These are phyloP conservation scores for Primulina huaijiensis DNA, from an alignment of 257 asterid genomes.

Conservation along the genomic window DNA sequence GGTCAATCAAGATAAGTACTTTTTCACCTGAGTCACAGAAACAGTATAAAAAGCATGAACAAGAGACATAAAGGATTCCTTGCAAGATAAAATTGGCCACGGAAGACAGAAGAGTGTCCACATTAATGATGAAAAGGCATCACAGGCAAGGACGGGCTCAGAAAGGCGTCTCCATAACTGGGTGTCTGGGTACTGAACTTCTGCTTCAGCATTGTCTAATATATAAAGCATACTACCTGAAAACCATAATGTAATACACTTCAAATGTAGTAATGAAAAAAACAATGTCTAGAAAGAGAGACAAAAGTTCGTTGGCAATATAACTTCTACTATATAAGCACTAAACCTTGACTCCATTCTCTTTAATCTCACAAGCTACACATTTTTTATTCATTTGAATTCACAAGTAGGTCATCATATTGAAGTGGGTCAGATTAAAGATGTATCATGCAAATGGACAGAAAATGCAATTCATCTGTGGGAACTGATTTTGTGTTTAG, in stretches of 20 bases:
- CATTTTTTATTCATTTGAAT: slow-evolving; percentile 12
- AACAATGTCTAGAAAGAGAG: slow-evolving; percentile 4
- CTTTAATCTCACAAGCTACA: neutral
- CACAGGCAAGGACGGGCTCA: slow-evolving; percentile 72
- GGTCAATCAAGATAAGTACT: slow-evolving; percentile 17
- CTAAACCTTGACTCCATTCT: neutral
- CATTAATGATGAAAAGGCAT: slow-evolving; percentile 92
- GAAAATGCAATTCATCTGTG: neutral
- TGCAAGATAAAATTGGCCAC: slow-evolving; percentile 65
- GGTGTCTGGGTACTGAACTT: slow-evolving; percentile 57
- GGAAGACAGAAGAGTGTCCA: slow-evolving; percentile 96
- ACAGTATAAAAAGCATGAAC: slow-evolving; percentile 71
- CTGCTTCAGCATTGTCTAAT: slow-evolving; percentile 55
- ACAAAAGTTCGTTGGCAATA: neutral
- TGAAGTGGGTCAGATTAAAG: slow-evolving; percentile 11
- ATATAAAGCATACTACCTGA: slow-evolving; percentile 67
- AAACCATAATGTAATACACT: slow-evolving; percentile 24
- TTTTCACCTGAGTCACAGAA: slow-evolving; percentile 45
- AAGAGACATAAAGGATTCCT: slow-evolving; percentile 68
- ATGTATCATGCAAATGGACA: neutral
- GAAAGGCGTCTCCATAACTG: slow-evolving; percentile 79
- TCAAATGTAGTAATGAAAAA: slow-evolving; percentile 12
- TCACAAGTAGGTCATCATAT: slow-evolving; percentile 22
- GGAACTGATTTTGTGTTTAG: neutral
- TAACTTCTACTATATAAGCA: slow-evolving; percentile 7